phyloP scores from a whole-genome alignment of 2,329 filamentous ascomycete genomes.

The Sodiomyces alkalinus region DNA sequence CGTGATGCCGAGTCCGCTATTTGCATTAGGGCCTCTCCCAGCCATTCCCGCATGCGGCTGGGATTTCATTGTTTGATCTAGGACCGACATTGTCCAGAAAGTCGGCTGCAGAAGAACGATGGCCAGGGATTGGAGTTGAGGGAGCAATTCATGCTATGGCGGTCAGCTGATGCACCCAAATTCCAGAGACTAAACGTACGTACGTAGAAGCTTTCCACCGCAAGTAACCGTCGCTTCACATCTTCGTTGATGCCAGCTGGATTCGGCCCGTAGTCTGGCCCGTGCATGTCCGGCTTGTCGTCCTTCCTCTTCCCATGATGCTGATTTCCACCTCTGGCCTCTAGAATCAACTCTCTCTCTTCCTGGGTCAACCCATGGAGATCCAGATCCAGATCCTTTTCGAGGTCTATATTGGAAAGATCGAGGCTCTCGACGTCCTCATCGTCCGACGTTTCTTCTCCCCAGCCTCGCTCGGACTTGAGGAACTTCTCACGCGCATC shows the following conservation, averaged over 20 bases:
- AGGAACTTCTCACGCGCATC: conserved; percentile 83
- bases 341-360: conserved; percentile 25
- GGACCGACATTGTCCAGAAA: conserved; percentile 72
- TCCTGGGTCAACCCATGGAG: conserved; percentile 27
- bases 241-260: conserved; percentile 31
- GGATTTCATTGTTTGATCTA: conserved; percentile 41
- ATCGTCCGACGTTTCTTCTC: conserved; percentile 31
- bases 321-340: conserved; percentile 11
- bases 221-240: conserved; percentile 48
- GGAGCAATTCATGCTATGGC: conserved; percentile 57
- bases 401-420: conserved; percentile 25
- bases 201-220: conserved; percentile 77
- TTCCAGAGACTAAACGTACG: too few relatives aligned
- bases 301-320: conserved; percentile 16
- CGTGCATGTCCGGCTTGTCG: conserved; percentile 17
- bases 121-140: conserved; percentile 80
- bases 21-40: conserved; percentile 21
- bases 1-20: conserved; percentile 21
- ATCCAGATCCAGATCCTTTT: conserved; percentile 20
- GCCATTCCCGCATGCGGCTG: conserved; percentile 28
- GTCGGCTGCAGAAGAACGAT: conserved; percentile 87
- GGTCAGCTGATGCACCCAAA: too few relatives aligned
- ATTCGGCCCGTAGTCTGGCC: conserved; percentile 31
- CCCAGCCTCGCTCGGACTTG: conserved; percentile 85
- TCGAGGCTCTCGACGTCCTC: conserved; percentile 13